phyloP scores from a whole-genome alignment of 176 grass and related monocot genomes.

The Aechmea fasciata region DNA sequence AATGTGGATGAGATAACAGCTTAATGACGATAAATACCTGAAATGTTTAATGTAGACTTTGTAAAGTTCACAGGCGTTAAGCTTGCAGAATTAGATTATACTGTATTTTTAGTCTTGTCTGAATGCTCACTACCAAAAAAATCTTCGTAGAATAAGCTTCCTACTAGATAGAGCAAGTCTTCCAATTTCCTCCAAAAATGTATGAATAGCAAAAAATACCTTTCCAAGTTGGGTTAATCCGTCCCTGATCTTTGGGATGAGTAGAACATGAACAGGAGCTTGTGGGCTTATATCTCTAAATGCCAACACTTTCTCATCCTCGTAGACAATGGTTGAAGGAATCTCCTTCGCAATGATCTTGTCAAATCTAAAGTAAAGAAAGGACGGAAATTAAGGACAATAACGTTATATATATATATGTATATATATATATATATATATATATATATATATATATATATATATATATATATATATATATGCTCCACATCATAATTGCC shows the following conservation, averaged over 20 bases:
- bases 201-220: conserved; percentile 16
- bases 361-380: conserved; percentile 59
- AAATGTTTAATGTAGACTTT: no score
- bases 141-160: no score
- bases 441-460: background rate
- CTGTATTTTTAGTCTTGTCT: no score
- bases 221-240: conserved; percentile 66
- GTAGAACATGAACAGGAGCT: conserved; percentile 76
- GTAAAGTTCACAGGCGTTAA: no score
- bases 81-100: no score
- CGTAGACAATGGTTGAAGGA: conserved; percentile 59
- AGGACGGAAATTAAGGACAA: background rate
- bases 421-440: background rate
- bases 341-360: conserved; percentile 96
- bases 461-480: background rate
- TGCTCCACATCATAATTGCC: background rate
- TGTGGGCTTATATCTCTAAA: conserved; percentile 87
- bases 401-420: background rate
- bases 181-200: no score
- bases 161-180: no score
- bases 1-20: no score
- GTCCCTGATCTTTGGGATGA: conserved; percentile 77
- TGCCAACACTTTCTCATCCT: conserved; percentile 88
- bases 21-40: no score
- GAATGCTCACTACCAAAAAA: no score